Base-by-base conservation (phyloP, 805 yeast genomes). In the Ogataea zsoltii region DNA sequence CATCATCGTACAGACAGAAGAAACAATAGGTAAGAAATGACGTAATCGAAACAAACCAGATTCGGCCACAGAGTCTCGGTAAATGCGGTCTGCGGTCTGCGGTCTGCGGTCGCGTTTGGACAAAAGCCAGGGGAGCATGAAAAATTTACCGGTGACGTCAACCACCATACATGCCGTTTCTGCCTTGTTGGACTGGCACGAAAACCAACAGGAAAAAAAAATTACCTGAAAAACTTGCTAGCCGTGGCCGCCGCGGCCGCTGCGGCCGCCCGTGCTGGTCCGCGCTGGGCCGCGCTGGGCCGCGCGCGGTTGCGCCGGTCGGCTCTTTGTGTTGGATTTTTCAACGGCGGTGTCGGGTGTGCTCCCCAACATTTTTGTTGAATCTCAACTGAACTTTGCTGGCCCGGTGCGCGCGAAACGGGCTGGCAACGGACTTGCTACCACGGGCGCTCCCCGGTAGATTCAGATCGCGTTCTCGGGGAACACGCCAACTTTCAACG, bases 311-410 rank as follows among this genome's bases (percentile, higher is more conserved):
- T 12, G 17, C 29, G 14, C 13, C 31, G 25, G 17, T 28, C 38
- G n/a, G 11, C 6, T 23, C 38, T 34, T 35, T 35, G 38, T 35
- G 38, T 35, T 35, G 38, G 38, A 35, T 35, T 35, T 35, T 35
- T 25, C n/a, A 25, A 25, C 11, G 38, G 38, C 26, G 38, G 38
- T 35, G 38, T 35, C 30, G 38, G 38, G 38, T 35, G 38, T 35
- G 38, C 19, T 42, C 33, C 36, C 33, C 29, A 19, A 33, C 40
- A 41, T 30, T 46, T 42, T 45, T 46, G 44, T 46, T 38, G 42
- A 34, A 38, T 15, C 35, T 32, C 38, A 35, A 25, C 38, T 46
- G 44, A 42, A 39, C 38, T 41, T 44, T 45, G 44, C 41, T 19
- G 41, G 45, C 6, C 25, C 25, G 9, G 9, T 9, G 25, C 25